A percentile compares a stretch with the other conserved stretches of the same genome.
Evolutionary conservation across 73 alveolate species (phyloP).

Genomic region (Paramecium caudatum): DNA sequence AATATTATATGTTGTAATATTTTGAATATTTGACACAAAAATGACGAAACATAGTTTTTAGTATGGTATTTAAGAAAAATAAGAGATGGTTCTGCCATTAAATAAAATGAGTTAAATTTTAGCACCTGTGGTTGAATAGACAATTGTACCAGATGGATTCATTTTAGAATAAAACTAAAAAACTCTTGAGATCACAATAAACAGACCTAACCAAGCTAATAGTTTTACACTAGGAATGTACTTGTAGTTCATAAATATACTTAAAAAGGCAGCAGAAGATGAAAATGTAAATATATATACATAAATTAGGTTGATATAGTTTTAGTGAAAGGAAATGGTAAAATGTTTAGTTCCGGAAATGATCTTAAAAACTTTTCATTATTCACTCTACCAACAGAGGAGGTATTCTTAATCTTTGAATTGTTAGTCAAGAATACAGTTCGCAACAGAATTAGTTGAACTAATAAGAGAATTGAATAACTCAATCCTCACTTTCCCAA

Average conservation of each 20-base stretch:
- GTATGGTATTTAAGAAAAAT: conserved; percentile 2
- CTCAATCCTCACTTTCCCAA: not conserved
- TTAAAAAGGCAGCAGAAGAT: conserved; percentile 45
- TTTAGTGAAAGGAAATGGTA: conserved; percentile 52
- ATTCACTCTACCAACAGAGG: not conserved
- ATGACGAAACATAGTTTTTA: conserved; percentile 14
- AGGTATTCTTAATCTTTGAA: not conserved
- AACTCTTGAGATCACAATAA: not conserved
- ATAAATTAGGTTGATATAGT: conserved; percentile 8
- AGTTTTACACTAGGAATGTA: conserved; percentile 43
- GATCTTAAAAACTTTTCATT: conserved; percentile 36
- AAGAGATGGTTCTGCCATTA: conserved; percentile 13
- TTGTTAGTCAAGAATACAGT: conserved; percentile 6
- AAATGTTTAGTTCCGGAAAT: conserved; percentile 42
- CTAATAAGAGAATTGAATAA: not conserved
- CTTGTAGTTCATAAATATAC: not conserved
- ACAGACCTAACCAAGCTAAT: conserved; percentile 48
- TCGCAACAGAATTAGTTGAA: not conserved
- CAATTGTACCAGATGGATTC: conserved; percentile 50
- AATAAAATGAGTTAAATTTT: conserved; percentile 42
- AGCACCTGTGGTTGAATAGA: conserved; percentile 34
- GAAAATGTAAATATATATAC: not conserved
- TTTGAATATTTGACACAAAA: conserved; percentile 6
- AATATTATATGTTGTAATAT: too few species aligned
- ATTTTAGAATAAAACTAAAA: conserved; percentile 2